These are phyloP conservation scores for Platanthera zijinensis DNA, from an alignment of 106 monocot genomes.

Conservation along the genomic window DNA sequence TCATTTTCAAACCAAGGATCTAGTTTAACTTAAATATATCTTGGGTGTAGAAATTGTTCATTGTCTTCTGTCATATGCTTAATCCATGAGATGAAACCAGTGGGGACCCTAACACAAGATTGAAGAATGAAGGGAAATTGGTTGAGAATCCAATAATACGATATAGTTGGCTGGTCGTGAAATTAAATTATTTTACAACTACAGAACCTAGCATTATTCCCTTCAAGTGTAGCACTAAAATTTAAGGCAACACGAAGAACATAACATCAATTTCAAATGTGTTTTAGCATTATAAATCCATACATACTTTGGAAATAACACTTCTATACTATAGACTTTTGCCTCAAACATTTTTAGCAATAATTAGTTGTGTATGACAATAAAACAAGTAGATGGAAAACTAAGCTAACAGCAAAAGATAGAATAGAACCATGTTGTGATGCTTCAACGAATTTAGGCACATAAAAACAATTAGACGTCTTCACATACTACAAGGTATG, in stretches of 20 bases:
- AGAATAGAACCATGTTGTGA: not conserved
- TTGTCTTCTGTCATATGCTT: too few relatives aligned
- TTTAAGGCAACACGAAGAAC: too few relatives aligned
- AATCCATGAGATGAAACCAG: too few relatives aligned
- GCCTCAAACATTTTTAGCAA: not conserved
- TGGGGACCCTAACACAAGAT: too few relatives aligned
- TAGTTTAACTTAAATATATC: too few relatives aligned
- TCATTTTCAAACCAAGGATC: too few relatives aligned
- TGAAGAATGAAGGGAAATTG: too few relatives aligned
- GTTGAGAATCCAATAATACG: not conserved
- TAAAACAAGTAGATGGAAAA: not conserved
- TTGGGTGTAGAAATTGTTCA: too few relatives aligned
- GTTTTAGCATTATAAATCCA: not conserved
- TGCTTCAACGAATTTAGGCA: not conserved
- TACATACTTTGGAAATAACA: not conserved
- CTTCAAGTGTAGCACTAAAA: too few relatives aligned
- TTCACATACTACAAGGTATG: not conserved
- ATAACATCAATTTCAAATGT: too few relatives aligned
- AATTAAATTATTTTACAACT: not conserved
- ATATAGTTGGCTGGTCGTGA: not conserved
- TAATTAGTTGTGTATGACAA: not conserved
- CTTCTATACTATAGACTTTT: not conserved
- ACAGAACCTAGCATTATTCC: not conserved
- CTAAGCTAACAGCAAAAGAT: not conserved
- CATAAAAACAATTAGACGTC: not conserved